A percentile compares a stretch with the other conserved stretches of the same genome.
phyloP scores from a whole-genome alignment of 1,284 basidiomycete genomes.

The Mixia osmundae region DNA sequence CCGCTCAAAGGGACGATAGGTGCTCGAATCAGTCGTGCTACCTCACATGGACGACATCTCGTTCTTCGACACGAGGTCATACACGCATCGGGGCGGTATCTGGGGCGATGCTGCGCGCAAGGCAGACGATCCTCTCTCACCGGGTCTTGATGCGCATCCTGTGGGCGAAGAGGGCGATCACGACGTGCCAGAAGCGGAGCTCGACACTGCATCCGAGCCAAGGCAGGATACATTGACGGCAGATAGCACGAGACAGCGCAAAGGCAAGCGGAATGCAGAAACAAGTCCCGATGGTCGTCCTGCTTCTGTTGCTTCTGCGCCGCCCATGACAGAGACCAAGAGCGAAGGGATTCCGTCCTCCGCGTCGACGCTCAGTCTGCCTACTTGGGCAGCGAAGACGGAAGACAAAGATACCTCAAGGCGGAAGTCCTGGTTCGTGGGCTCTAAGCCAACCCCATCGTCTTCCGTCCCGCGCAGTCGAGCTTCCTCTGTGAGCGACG shows the following conservation, averaged over 20 bases:
- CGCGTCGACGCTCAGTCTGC: too few species aligned
- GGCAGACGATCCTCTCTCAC: constrained; percentile 7
- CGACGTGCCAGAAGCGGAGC: too few species aligned
- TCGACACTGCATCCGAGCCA: too few species aligned
- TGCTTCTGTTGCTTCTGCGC: neutral
- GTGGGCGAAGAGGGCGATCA: neutral
- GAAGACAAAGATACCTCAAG: constrained; percentile 3
- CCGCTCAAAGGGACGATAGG: constrained; percentile 27
- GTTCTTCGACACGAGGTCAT: constrained; percentile 52
- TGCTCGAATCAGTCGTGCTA: constrained; percentile 74
- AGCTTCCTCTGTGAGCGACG: neutral
- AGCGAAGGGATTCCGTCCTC: neutral
- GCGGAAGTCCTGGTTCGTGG: constrained; percentile 8
- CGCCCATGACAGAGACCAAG: neutral
- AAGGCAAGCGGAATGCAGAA: constrained; percentile 1
- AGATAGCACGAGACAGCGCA: too few species aligned
- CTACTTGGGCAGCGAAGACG: neutral
- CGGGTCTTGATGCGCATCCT: constrained; percentile 2
- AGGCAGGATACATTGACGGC: too few species aligned
- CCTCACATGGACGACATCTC: constrained; percentile 96
- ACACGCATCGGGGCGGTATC: constrained; percentile 57
- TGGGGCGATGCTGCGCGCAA: constrained; percentile 42
- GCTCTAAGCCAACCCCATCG: neutral
- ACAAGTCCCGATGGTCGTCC: neutral
- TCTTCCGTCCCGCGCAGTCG: neutral